Conservation (phyloP, 1,284 basidiomycete genomes). For the Moniliophthora roreri region DNA sequence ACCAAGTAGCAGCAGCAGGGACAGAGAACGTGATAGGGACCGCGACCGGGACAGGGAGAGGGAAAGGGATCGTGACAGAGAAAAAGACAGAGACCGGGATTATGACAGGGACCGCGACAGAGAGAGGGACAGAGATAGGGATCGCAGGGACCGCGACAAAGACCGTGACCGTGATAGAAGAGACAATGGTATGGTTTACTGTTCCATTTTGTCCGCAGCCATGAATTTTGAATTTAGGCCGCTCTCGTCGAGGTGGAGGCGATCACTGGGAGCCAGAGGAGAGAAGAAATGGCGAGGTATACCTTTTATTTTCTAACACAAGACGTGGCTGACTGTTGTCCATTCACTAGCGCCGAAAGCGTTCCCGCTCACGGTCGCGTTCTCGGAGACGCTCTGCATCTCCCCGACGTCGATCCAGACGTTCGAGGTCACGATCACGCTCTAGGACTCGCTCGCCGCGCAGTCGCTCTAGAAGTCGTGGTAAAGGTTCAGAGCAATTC, state of each 20-base stretch:
- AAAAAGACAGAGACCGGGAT: conserved; percentile 22
- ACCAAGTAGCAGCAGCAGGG: conserved; percentile 23
- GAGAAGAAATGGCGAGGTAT: conserved; percentile 61
- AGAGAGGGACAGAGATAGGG: conserved; percentile 33
- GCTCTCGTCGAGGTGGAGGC: conserved; percentile 38
- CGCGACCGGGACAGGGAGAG: conserved; percentile 36
- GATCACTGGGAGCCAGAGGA: conserved; percentile 83
- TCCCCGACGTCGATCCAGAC: conserved; percentile 57
- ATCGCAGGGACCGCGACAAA: conserved; percentile 39
- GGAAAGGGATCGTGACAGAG: conserved; percentile 6
- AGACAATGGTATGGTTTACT: conserved; percentile 32
- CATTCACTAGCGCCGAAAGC: conserved; percentile 40
- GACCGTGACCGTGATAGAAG: conserved; percentile 43
- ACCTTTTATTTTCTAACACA: conserved; percentile 17
- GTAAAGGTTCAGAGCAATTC: conserved; percentile 63
- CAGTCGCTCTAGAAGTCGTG: conserved; percentile 60
- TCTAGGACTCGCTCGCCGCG: conserved; percentile 55
- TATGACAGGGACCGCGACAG: conserved; percentile 26
- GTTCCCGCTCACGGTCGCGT: conserved; percentile 58
- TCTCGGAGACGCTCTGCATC: conserved; percentile 68
- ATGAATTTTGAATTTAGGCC: conserved; percentile 31
- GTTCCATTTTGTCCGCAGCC: conserved; percentile 3
- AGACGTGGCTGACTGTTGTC: conserved; percentile 10
- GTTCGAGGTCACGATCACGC: conserved; percentile 54
- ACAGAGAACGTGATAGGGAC: conserved; percentile 22